Evolutionary conservation across 2,329 filamentous ascomycete genomes (phyloP), one percentile per base, ranked within the genome.

Genomic region (Pseudogymnoascus sp.): DNA sequence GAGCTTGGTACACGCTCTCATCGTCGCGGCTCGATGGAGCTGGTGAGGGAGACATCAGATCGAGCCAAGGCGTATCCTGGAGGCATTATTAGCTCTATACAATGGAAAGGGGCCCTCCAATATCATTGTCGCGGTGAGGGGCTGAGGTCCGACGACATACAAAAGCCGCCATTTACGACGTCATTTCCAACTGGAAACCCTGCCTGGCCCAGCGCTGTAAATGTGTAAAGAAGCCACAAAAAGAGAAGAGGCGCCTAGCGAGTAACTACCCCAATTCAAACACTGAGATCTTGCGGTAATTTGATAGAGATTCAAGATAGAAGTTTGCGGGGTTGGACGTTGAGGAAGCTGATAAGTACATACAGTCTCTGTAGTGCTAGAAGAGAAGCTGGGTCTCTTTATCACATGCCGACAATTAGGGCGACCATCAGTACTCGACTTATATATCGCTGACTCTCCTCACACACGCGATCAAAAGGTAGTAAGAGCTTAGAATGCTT

Each of bases 51-150:
- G 71, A 71, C 71, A 73, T 73, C 36, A 61, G 64, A 39, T 66
- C 65, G 67, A 73, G 67, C 72, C 72, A 74, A 59, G 71, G 72
- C 61, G 70, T 74, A 59, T 74, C 72, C 72, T 74, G 59, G 29
- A 44, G 58, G 21, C 41, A 61, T 42, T 21, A 15, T 66, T 58
- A 68, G 65, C 61, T 36, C 60, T 36, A 41, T 58, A 59, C 5
- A 17, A 39, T 2, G 21, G 15, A 21, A 59, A 59, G 7, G 17
- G 7, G 25, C 9, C 21, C 58, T 17, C 21, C 58, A 59, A 59
- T 15, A 41, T 27, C 38, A 59, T 13, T 39, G 21, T 39, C 33
- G 58, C 33, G 12, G 33, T 15, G 21, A 21, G 59, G 55, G 61
- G 58, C 15, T 17, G 61, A 62, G 59, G 64, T 35, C 58, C 62